A percentile compares a stretch with the other conserved stretches of the same genome.
These are phyloP conservation scores for Tuber melanosporum DNA, from an alignment of 495 filamentous ascomycete genomes.

Conservation along the genomic window DNA sequence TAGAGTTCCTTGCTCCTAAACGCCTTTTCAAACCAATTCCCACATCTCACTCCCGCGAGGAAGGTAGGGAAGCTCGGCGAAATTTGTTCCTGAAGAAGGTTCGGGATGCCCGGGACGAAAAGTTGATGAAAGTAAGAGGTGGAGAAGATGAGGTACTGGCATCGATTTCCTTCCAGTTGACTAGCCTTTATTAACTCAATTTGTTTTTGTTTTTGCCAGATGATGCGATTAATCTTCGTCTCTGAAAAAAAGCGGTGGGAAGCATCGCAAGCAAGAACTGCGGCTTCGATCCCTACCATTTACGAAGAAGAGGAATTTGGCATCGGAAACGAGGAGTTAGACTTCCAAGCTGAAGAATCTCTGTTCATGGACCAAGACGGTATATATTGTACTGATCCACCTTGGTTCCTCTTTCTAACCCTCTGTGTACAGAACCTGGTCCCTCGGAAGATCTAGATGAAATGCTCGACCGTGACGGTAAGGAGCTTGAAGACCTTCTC, in stretches of 20 bases:
- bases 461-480: constrained; percentile 37
- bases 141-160: constrained; percentile 67
- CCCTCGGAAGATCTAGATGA: constrained; percentile 34
- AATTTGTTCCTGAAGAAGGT: constrained; percentile 71
- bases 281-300: constrained; percentile 40
- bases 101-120: constrained; percentile 62
- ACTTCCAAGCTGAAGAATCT: constrained; percentile 17
- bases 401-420: constrained; percentile 15
- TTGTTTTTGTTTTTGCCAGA: constrained; percentile 39
- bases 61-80: constrained; percentile 52
- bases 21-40: constrained; percentile 34
- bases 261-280: constrained; percentile 39
- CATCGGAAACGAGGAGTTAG: constrained; percentile 38
- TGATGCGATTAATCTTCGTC: constrained; percentile 48
- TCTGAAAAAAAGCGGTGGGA: constrained; percentile 48
- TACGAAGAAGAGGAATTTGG: constrained; percentile 41
- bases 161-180: not conserved
- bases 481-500: constrained; percentile 37
- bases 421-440: constrained; percentile 10
- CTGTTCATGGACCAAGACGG: constrained; percentile 14
- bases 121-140: constrained; percentile 57
- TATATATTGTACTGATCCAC: not conserved
- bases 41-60: constrained; percentile 40
- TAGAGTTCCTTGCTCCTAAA: constrained; percentile 32
- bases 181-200: not conserved